Base-by-base conservation (phyloP, 2,329 filamentous ascomycete species). In the Thermothelomyces thermophilus region DNA sequence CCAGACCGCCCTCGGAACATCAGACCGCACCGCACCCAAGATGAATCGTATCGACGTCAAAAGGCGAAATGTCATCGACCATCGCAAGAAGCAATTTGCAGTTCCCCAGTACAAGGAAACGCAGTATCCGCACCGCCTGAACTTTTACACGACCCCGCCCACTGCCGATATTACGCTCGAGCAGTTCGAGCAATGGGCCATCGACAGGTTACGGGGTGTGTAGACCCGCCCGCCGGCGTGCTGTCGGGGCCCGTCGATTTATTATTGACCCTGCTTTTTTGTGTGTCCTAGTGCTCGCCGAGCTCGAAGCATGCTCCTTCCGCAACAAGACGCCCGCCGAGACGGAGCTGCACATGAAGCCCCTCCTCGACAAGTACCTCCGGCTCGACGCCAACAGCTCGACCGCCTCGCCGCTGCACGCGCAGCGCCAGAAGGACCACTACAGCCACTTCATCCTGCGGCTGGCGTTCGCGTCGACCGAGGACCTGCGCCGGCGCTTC, bases 101-200 rank as follows among this genome's bases (percentile, higher is more conserved):
- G 76, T 82, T 17, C 80, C 88, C 16, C 73, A 77, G 48, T 95
- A 83, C 74, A 84, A 87, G 67, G 82, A 89, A 58, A 77, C 84
- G 50, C 76, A 85, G 37, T 98, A 97, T 66, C 82, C 84, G 13
- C 78, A 91, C 67, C 85, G 90, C 50, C 79, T 98, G 63, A 98
- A 94, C 73, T 91, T 96, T 69, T 98, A 98, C 71, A 73, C 82
- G 37, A 77, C 84, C 22, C 87, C 93, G 40, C 93, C 93, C 0
- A 96, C 90, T 0, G 86, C 87, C 41, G 93, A 98, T 64, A 93
- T 98, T 60, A 95, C 89, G 0, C 82, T 98, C 36, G 93, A 98
- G 65, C 84, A 98, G 65, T 98, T 98, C 63, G 93, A 98, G 66
- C 90, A 95, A 77, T 98, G 93, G 93, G 93, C 90, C 10, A 97